Evolutionary conservation across 345 rosid species (phyloP), one percentile per base, ranked within the genome.

Genomic region (Heritiera littoralis): DNA sequence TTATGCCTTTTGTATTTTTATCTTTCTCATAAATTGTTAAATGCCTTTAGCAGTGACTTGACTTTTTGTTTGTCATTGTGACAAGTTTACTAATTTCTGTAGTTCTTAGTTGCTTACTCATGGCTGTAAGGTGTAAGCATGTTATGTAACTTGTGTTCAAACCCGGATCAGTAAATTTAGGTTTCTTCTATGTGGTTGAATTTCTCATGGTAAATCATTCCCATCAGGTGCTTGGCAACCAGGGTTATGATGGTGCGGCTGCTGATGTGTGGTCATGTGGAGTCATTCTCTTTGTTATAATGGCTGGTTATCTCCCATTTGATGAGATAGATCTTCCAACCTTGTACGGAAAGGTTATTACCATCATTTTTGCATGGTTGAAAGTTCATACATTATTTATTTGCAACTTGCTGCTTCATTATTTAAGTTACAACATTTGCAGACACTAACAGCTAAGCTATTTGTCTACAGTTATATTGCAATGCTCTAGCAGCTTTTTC

Each of bases 231-330:
- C 89, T 92, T 7, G 52, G 91, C 79, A 51, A 89, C 80, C 87
- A 76, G 46, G 98, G 97, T 73, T 96, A 93, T 80, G 89, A 89
- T 81, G 99, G 99, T 60, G 92, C 99, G 59, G 92, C 91, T 83
- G 97, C 99, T 60, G 99, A 93, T 72, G 66, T 95, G 69, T 96
- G 99, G 97, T 96, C 99, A 46, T 96, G 98, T 54, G 99, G 99
- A 61, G 99, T 95, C 30, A 88, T 95, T 80, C 95, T 95, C 76
- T 95, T 84, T 35, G 93, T 95, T 79, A 83, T 93, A 12, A 86
- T 90, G 94, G 98, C 98, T 78, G 99, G 98, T 30, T 89, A 81
- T 87, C 90, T 89, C 72, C 98, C 99, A 43, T 95, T 95, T 84
- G 79, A 88, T 32, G 98, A 89, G 83, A 83, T 77, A 23, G 95